Evolutionary conservation across 2,329 filamentous ascomycete species (phyloP).

Genomic region (Emericellopsis atlantica): DNA sequence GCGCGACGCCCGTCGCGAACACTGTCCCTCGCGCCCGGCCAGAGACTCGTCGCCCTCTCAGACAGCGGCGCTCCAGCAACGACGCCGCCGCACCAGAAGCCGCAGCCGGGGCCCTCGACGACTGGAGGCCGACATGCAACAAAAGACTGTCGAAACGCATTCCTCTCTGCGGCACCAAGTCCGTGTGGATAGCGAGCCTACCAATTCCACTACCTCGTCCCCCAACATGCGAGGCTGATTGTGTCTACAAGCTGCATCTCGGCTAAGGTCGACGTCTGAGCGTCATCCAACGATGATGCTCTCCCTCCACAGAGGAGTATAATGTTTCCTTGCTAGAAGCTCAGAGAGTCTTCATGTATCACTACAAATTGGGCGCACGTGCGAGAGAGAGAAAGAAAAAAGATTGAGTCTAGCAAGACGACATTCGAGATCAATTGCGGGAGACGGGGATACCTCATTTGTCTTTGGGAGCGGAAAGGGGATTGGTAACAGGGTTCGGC

Average conservation of each 20-base stretch:
- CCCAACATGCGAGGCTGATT: too few relatives aligned
- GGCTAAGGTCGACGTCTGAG: too few relatives aligned
- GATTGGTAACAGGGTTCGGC: too few relatives aligned
- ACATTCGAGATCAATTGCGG: not conserved
- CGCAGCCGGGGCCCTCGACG: slow-evolving; percentile 19
- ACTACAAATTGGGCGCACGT: too few relatives aligned
- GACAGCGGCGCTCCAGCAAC: slow-evolving; percentile 14
- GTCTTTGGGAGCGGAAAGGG: not conserved
- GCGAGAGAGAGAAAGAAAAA: too few relatives aligned
- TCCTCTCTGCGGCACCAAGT: slow-evolving; percentile 22
- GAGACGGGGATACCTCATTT: not conserved
- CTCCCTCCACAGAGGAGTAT: too few relatives aligned
- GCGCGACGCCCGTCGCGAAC: slow-evolving; percentile 25
- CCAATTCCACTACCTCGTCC: too few relatives aligned
- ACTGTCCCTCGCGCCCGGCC: slow-evolving; percentile 23
- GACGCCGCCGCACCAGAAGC: slow-evolving; percentile 24
- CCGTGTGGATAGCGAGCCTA: slow-evolving; percentile 7
- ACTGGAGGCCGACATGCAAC: slow-evolving; percentile 12
- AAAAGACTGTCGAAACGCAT: slow-evolving; percentile 10
- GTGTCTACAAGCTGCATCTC: too few relatives aligned
- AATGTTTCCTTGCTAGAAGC: too few relatives aligned
- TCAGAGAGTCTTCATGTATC: too few relatives aligned
- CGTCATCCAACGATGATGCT: too few relatives aligned
- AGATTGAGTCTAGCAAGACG: not conserved
- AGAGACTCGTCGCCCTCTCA: slow-evolving; percentile 14